Percentiles rank a stretch among this genome's conserved stretches.
Conservation (phyloP, 192 early-diverging fungal genomes). For the Mortierella alpina region DNA sequence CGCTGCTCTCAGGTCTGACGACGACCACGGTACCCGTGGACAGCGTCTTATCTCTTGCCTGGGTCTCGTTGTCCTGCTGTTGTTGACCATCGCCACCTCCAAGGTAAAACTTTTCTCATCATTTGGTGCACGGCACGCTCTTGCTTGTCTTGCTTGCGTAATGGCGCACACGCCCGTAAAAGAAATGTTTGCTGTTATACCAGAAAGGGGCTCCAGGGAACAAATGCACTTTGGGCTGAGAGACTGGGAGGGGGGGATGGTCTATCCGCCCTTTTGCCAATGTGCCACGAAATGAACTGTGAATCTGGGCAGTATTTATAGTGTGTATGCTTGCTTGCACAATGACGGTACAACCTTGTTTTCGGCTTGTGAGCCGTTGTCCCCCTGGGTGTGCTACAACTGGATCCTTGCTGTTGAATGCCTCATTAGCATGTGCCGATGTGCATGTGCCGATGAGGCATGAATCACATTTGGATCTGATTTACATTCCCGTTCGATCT, state of each 20-base stretch:
- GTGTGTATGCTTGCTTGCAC: background rate
- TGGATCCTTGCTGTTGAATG: background rate
- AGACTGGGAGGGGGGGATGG: background rate
- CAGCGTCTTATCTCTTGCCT: constrained; percentile 80
- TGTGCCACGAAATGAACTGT: no score
- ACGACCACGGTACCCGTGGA: constrained; percentile 63
- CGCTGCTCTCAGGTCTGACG: constrained; percentile 65
- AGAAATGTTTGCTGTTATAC: no score
- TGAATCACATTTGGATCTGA: constrained; percentile 10
- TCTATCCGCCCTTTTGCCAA: constrained; percentile 8
- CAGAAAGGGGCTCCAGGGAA: background rate
- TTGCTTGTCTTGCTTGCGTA: background rate
- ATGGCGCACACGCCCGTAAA: no score
- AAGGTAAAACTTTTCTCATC: constrained; percentile 22
- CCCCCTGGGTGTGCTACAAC: background rate
- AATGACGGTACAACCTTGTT: no score
- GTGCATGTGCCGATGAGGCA: constrained; percentile 16
- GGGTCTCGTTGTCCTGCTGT: constrained; percentile 74
- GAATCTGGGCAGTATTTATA: background rate
- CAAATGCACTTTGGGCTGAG: background rate
- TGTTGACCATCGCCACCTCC: constrained; percentile 63
- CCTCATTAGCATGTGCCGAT: constrained; percentile 1
- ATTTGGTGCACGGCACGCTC: background rate
- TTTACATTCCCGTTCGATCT: background rate
- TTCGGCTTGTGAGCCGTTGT: no score